Evolutionary conservation across 768 basidiomycete genomes (phyloP).

Genomic region (Exsudoporus frostii): DNA sequence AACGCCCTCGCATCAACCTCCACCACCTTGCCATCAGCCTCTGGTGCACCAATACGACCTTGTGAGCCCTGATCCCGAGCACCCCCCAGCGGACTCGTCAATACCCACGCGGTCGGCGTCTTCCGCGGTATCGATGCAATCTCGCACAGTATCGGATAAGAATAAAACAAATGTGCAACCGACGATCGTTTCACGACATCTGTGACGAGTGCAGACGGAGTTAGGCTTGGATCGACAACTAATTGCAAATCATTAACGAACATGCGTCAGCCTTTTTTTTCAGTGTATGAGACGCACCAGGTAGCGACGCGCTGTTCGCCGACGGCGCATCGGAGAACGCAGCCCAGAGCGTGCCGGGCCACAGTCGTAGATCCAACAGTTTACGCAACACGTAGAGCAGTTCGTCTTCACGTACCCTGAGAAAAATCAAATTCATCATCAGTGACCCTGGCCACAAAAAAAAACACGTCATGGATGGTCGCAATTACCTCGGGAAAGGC

Average conservation of each 20-base stretch:
- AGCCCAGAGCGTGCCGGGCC: slow-evolving; percentile 75
- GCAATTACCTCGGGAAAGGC: slow-evolving; percentile 77
- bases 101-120: slow-evolving; percentile 66
- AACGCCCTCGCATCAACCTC: slow-evolving; percentile 66
- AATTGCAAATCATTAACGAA: neutral
- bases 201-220: slow-evolving; percentile 55
- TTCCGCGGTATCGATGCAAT: slow-evolving; percentile 70
- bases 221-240: slow-evolving; percentile 43
- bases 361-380: slow-evolving; percentile 67
- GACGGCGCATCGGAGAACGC: slow-evolving; percentile 67
- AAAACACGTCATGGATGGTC: neutral
- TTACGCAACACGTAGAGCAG: slow-evolving; percentile 80
- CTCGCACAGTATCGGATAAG: slow-evolving; percentile 76
- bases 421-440: neutral
- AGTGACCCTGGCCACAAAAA: neutral
- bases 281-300: slow-evolving; percentile 39
- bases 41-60: slow-evolving; percentile 23
- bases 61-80: slow-evolving; percentile 9
- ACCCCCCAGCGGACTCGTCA: slow-evolving; percentile 10
- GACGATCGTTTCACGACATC: slow-evolving; percentile 74
- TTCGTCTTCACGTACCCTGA: slow-evolving; percentile 84
- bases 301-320: slow-evolving; percentile 49
- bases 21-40: slow-evolving; percentile 24
- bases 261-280: neutral
- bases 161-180: slow-evolving; percentile 84